Evolutionary conservation across 805 yeast species (phyloP).

Genomic region (Metschnikowia vanudenii): DNA sequence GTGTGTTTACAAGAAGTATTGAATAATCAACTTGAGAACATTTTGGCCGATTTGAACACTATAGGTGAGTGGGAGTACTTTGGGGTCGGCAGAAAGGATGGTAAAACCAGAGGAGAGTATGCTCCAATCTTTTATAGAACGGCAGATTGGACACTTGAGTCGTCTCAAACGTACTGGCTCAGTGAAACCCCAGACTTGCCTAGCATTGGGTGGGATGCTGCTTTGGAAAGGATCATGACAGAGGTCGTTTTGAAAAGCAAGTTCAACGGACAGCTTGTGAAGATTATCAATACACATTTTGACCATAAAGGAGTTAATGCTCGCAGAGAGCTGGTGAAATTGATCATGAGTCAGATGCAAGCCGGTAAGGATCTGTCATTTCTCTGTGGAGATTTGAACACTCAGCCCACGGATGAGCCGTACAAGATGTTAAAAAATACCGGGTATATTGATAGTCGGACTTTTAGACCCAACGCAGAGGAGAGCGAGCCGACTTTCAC

Average conservation of each 20-base stretch:
- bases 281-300: slow-evolving; percentile 43
- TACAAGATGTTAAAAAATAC: slow-evolving; percentile 35
- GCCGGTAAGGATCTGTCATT: slow-evolving; percentile 35
- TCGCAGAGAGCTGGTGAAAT: slow-evolving; percentile 31
- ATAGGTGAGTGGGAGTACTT: slow-evolving; percentile 33
- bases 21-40: slow-evolving; percentile 35
- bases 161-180: slow-evolving; percentile 38
- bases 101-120: slow-evolving; percentile 15
- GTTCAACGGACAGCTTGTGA: slow-evolving; percentile 24
- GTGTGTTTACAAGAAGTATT: slow-evolving; percentile 43
- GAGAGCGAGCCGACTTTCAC: slow-evolving; percentile 49
- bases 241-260: slow-evolving; percentile 34
- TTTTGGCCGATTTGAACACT: slow-evolving; percentile 26
- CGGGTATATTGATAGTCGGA: slow-evolving; percentile 41
- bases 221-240: slow-evolving; percentile 39
- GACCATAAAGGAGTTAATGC: slow-evolving; percentile 42
- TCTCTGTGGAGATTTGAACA: slow-evolving; percentile 44
- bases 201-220: slow-evolving; percentile 45
- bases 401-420: slow-evolving; percentile 42
- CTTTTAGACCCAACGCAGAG: slow-evolving; percentile 31
- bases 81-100: slow-evolving; percentile 20
- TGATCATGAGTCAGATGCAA: slow-evolving; percentile 41
- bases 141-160: slow-evolving; percentile 32
- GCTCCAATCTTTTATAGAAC: slow-evolving; percentile 37
- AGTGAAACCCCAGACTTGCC: slow-evolving; percentile 40